A percentile compares a stretch with the other conserved stretches of the same genome.
These are phyloP conservation scores for Exsudoporus frostii DNA, from an alignment of 768 basidiomycete genomes.

Conservation along the genomic window DNA sequence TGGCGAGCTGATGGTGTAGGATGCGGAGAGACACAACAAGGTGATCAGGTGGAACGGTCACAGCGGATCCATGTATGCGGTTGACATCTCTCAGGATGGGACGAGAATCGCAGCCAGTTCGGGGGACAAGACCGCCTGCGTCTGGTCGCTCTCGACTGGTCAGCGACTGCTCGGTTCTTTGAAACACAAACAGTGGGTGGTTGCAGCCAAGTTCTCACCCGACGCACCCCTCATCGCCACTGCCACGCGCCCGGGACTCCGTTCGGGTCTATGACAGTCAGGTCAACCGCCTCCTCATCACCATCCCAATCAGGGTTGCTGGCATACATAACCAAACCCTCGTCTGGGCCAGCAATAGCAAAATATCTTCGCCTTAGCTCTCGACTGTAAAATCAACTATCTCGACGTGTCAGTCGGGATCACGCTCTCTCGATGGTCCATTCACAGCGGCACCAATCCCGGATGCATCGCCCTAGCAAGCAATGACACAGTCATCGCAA, in stretches of 20 bases:
- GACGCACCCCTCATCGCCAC: neutral
- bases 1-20: slow-evolving; percentile 3
- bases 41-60: neutral
- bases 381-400: neutral
- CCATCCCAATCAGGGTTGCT: slow-evolving; percentile 3
- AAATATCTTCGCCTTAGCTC: neutral
- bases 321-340: no score
- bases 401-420: neutral
- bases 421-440: neutral
- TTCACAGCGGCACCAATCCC: neutral
- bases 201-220: neutral
- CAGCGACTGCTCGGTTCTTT: neutral
- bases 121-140: neutral
- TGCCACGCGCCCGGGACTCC: neutral
- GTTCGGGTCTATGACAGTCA: slow-evolving; percentile 3
- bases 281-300: neutral
- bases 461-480: neutral
- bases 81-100: slow-evolving; percentile 5
- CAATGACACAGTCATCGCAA: slow-evolving; percentile 1
- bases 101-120: neutral
- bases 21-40: neutral
- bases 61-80: neutral
- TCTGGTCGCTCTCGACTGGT: neutral
- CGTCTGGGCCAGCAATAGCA: slow-evolving; percentile 2
- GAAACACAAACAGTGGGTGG: neutral